Evolutionary conservation across 1,284 basidiomycete species (phyloP).

Genomic region (Hortiboletus rubellus): DNA sequence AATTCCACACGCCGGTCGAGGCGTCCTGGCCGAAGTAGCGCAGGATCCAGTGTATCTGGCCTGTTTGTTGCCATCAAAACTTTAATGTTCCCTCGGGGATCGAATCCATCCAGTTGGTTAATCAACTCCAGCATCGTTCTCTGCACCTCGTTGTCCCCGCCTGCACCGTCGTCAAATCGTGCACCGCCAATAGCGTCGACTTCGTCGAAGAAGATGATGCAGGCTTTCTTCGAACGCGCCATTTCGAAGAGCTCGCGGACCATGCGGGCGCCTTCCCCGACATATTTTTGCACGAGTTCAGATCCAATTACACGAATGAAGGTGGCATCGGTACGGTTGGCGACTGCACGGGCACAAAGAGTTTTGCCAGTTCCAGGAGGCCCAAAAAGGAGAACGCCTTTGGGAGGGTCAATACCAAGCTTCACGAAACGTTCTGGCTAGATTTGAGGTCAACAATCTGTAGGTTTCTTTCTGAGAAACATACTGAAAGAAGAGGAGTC

Average conservation of each 20-base stretch:
- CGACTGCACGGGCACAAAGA: conserved; percentile 96
- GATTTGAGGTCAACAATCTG: conserved; percentile 18
- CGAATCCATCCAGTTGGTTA: conserved; percentile 98
- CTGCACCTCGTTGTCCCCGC: conserved; percentile 99
- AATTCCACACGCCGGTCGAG: conserved; percentile 97
- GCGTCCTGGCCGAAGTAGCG: conserved; percentile 93
- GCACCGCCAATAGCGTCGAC: conserved; percentile 98
- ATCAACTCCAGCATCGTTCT: conserved; percentile 99
- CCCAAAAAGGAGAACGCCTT: conserved; percentile 94
- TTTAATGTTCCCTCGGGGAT: conserved; percentile 98
- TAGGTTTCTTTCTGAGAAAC: conserved; percentile 30
- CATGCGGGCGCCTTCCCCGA: conserved; percentile 99
- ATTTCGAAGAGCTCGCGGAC: conserved; percentile 99
- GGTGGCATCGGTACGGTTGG: conserved; percentile 98
- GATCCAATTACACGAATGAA: conserved; percentile 99
- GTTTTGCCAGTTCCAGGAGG: conserved; percentile 99
- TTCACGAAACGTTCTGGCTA: conserved; percentile 98
- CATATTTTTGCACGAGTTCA: conserved; percentile 99
- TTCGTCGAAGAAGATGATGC: conserved; percentile 99
- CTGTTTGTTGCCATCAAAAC: conserved; percentile 99
- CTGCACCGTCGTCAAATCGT: conserved; percentile 98
- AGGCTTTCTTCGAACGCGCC: conserved; percentile 98
- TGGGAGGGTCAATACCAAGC: conserved; percentile 98
- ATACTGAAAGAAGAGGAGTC: conserved; percentile 89
- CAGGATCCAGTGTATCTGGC: conserved; percentile 98